These are phyloP conservation scores for Scalesia atractyloides DNA, from an alignment of 129 eudicot species.

Conservation along the genomic window DNA sequence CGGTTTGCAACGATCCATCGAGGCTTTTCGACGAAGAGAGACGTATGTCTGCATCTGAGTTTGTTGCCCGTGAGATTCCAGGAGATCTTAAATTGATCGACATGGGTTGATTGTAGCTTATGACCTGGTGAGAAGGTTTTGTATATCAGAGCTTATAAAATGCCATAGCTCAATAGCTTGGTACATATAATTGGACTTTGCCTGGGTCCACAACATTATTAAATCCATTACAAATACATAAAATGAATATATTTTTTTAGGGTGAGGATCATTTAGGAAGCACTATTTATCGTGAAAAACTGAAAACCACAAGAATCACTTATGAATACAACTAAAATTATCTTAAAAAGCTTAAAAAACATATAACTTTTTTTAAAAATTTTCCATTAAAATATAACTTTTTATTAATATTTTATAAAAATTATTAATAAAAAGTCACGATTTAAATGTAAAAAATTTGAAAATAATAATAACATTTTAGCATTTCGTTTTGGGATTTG, in stretches of 20 bases:
- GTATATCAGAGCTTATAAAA: background rate
- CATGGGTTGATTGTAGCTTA: background rate
- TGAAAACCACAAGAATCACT: too few species aligned
- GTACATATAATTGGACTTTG: constrained; percentile 2
- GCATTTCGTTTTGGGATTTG: too few species aligned
- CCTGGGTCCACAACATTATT: background rate
- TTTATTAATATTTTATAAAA: too few species aligned
- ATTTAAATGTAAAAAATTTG: too few species aligned
- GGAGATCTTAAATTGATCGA: background rate
- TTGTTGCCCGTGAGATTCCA: background rate
- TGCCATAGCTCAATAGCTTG: background rate
- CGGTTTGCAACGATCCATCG: background rate
- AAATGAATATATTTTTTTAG: background rate
- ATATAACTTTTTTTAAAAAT: too few species aligned
- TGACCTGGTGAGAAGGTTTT: background rate
- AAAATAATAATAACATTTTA: too few species aligned
- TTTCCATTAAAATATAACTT: too few species aligned
- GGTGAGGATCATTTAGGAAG: too few species aligned
- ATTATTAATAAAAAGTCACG: too few species aligned
- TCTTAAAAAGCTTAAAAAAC: too few species aligned
- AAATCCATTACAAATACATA: background rate
- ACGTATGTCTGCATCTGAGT: background rate
- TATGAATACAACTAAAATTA: too few species aligned
- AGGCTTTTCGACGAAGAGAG: background rate
- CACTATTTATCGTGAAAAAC: too few species aligned